Base-by-base conservation (phyloP, 768 basidiomycete species). In the Candolleomyces eurysporus region DNA sequence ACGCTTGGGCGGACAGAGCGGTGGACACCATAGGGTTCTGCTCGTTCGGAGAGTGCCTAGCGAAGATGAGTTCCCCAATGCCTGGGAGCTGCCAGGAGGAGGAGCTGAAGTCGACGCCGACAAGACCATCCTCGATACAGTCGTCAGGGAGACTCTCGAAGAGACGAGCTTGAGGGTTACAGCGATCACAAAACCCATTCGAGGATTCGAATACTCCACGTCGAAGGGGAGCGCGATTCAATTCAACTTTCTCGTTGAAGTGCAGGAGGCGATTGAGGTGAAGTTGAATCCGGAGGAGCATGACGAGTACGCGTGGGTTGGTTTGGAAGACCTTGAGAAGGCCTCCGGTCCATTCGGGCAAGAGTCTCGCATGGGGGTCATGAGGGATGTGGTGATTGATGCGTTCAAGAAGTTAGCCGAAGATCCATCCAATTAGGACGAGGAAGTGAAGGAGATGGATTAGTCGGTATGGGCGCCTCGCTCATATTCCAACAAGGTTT, bases 11-110 rank as follows among this genome's bases (percentile, higher is more conserved):
- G 36, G 26, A 36, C 11, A 11, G 36, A 7, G 6, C 36, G 36
- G 11, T 2, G 36, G 36, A 36, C 26, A 4, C 3, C 11, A 11
- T 36, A 61, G 57, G 48, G 21, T 60, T n/a, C 59, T 64, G 21
- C 32, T 64, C n/a, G 43, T 64, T 26, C 60, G 58, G 11, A 60
- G 63, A 30, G 57, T 60, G 10, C 51, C 57, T 21, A 61, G 60
- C 48, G 63, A 64, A 55, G 42, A 61, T 46, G 48, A 51, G 10
- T 64, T 58, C 48, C 54, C 63, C 4, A 49, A 49, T 53, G 49
- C 61, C 48, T 64, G 59, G 52, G 61, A 64, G 58, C 46, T 64
- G 5, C 63, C 63, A 3, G 63, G 63, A 17, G 63, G 63, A 39
- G 59, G 59, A n/a, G 42, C 59, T 16, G 63, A 64, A 39, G 39